Base-by-base conservation (phyloP, 352 stramenopile species). In the Ophiocytium majus region DNA sequence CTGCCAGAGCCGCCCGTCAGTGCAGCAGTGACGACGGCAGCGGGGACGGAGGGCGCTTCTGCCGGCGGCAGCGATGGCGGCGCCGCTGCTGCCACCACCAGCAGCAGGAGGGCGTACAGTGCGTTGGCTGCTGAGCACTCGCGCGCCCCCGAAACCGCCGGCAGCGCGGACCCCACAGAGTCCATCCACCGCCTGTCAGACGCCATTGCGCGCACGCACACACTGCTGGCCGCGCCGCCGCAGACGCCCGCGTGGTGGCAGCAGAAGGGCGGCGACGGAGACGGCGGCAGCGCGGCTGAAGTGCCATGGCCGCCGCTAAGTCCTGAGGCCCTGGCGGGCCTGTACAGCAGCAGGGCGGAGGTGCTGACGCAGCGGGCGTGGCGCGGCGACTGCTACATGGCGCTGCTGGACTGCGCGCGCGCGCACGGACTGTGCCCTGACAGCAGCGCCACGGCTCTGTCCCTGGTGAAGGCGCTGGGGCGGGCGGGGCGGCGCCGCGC, bases 341-440 rank as follows among this genome's bases (percentile, higher is more conserved):
- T 88, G 5, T 88, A 88, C 80, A 19, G 79, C 35, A n/a, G 17
- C 31, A 23, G 84, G 10, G 64, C 84, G 10, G 49, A 36, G n/a
- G n/a, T 33, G 0, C 80, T 88, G 5, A 66, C 35, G 35, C 32
- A 82, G 64, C 36, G 84, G n/a, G 49, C 34, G 5, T 88, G 84
- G 84, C 37, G 43, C 19, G 84, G 84, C 35, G 84, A 88, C 79
- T 28, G 50, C 19, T 88, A 88, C 71, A 32, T 88, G 50, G 63
- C 79, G n/a, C 50, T 88, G 63, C 81, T 88, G 32, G 84, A 88
- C 75, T 76, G 79, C 28, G 80, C 64, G 28, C 71, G 84, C 17
- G 84, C 84, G 0, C 63, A 82, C 31, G 75, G 74, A 5, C 84
- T 88, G 10, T 28, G 43, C 49, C 84, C 80, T n/a, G 28, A 82